A percentile compares a stretch with the other conserved stretches of the same genome.
These are phyloP conservation scores for Acacia acuminata DNA, from an alignment of 306 rosid genomes.

Conservation along the genomic window DNA sequence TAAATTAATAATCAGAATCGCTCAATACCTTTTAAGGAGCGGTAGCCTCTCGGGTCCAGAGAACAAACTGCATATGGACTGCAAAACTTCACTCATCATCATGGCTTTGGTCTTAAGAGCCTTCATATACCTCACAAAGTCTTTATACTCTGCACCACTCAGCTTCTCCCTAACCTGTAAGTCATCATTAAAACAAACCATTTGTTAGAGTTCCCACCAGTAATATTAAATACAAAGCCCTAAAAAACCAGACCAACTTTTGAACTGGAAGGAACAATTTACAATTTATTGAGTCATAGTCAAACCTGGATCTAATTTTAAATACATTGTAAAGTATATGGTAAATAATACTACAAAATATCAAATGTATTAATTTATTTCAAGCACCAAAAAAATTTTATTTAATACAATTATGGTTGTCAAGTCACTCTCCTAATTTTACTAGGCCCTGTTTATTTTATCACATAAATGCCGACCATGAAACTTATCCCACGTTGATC, in stretches of 20 bases:
- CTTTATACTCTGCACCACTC: slow-evolving; percentile 65
- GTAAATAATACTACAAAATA: neutral
- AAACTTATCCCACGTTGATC: neutral
- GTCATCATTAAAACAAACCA: slow-evolving; percentile 28
- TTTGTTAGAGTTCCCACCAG: slow-evolving; percentile 21
- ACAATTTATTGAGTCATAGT: neutral
- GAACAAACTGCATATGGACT: slow-evolving; percentile 70
- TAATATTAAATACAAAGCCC: neutral
- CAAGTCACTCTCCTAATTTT: neutral
- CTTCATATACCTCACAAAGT: slow-evolving; percentile 81
- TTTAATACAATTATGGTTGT: neutral
- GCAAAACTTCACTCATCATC: slow-evolving; percentile 75
- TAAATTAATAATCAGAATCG: slow-evolving; percentile 20
- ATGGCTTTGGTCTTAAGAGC: slow-evolving; percentile 87
- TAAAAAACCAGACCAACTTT: neutral
- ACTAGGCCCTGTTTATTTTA: neutral
- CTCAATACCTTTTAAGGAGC: slow-evolving; percentile 66
- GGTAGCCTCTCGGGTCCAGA: slow-evolving; percentile 75
- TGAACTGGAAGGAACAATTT: neutral
- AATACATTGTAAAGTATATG: neutral
- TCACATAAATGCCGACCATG: neutral
- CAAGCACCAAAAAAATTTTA: neutral
- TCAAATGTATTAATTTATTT: neutral
- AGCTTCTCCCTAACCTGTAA: slow-evolving; percentile 83
- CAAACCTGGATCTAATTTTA: neutral